Evolutionary conservation across 805 yeast genomes (phyloP).

Genomic region (Clavispora vitiphila): DNA sequence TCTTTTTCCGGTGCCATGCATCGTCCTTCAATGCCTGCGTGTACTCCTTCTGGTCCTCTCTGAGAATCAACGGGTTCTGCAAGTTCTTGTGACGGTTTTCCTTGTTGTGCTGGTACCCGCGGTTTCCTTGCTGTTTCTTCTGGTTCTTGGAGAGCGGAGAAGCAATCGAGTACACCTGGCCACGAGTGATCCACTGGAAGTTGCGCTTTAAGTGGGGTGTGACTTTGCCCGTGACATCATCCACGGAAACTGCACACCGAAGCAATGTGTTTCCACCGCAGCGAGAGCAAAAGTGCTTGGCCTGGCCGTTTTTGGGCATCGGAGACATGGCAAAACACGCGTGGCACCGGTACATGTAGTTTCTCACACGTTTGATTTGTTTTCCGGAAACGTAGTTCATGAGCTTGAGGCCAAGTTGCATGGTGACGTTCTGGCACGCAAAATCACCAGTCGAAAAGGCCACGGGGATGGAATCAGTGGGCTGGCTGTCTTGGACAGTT

Average conservation of each 20-base stretch:
- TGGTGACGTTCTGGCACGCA: constrained; percentile 92
- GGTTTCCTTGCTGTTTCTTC: constrained; percentile 69
- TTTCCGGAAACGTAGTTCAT: constrained; percentile 82
- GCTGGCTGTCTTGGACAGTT: constrained; percentile 37
- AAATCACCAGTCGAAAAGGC: constrained; percentile 95
- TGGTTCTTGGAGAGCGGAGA: constrained; percentile 82
- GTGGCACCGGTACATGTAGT: constrained; percentile 94
- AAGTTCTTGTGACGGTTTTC: constrained; percentile 47
- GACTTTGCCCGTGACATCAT: constrained; percentile 70
- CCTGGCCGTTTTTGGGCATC: constrained; percentile 66
- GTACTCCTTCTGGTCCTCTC: constrained; percentile 95
- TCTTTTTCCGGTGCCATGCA: constrained; percentile 79
- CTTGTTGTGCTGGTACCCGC: constrained; percentile 71
- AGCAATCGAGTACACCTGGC: constrained; percentile 74
- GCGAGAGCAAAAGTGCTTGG: constrained; percentile 85
- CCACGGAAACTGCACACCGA: constrained; percentile 86
- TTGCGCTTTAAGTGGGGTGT: constrained; percentile 86
- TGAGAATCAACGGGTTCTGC: constrained; percentile 51
- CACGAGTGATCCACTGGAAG: constrained; percentile 91
- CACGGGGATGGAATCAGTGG: constrained; percentile 47
- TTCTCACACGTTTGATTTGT: constrained; percentile 78
- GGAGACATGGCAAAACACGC: constrained; percentile 89
- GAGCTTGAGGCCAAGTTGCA: constrained; percentile 83
- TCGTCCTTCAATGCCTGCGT: constrained; percentile 82
- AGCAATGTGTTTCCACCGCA: constrained; percentile 93